These are phyloP conservation scores for Penicillium samsonianum DNA, from an alignment of 495 filamentous ascomycete species.

Conservation along the genomic window DNA sequence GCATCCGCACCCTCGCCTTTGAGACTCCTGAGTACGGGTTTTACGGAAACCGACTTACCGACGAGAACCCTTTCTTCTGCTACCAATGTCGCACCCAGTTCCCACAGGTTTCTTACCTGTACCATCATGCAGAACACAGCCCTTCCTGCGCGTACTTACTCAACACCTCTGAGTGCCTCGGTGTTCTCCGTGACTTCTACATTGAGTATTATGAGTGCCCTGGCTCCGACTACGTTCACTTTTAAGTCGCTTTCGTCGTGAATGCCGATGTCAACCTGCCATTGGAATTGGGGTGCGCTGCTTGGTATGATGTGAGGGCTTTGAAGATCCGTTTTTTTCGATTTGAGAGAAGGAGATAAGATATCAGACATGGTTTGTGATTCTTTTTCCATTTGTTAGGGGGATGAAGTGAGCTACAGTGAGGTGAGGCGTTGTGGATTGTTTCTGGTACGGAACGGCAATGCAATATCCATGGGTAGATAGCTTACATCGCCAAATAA, in stretches of 20 bases:
- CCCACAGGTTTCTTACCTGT: neutral
- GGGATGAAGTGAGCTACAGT: neutral
- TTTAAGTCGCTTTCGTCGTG: neutral
- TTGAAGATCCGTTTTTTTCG: neutral
- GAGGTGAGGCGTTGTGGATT: neutral
- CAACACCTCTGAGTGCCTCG: neutral
- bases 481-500: neutral
- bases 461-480: neutral
- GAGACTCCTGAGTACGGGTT: slow-evolving; percentile 4
- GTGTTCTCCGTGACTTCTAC: slow-evolving; percentile 3
- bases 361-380: neutral
- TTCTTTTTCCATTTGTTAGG: neutral
- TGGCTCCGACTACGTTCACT: neutral
- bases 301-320: neutral
- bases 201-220: slow-evolving; percentile 7
- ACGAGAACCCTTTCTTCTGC: slow-evolving; percentile 2
- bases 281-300: neutral
- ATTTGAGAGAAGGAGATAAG: neutral
- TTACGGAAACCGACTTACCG: neutral
- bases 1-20: slow-evolving; percentile 2
- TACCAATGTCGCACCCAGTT: neutral
- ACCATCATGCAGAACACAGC: neutral
- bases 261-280: neutral
- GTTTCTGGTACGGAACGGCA: neutral
- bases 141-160: slow-evolving; percentile 1